Conservation (phyloP, 2,329 filamentous ascomycete species). For the Aspergillus puulaauensis region DNA sequence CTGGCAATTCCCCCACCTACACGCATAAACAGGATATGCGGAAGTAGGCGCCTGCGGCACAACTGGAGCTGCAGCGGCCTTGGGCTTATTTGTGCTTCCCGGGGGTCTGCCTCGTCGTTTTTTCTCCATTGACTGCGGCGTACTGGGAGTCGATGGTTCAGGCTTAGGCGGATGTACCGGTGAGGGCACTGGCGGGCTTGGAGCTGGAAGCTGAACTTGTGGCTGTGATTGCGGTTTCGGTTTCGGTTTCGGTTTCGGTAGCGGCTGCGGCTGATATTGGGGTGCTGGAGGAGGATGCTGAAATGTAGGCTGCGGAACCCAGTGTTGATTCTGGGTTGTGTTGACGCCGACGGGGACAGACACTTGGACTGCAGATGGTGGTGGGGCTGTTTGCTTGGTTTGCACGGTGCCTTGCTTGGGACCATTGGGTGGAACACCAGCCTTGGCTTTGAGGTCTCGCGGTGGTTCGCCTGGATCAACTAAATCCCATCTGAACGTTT, state of each 20-base stretch:
- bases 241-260: background rate
- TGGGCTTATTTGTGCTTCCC: constrained; percentile 2
- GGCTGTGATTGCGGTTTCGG: background rate
- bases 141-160: background rate
- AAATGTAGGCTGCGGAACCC: background rate
- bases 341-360: constrained; percentile 9
- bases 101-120: constrained; percentile 22
- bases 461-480: constrained; percentile 44
- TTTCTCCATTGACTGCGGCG: constrained; percentile 14
- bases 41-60: constrained; percentile 11
- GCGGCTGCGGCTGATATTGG: background rate
- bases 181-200: background rate
- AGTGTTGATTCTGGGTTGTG: background rate
- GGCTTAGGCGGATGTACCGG: background rate
- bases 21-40: constrained; percentile 50
- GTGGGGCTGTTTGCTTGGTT: constrained; percentile 5
- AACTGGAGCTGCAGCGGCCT: constrained; percentile 22
- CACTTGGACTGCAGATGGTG: background rate
- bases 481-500: constrained; percentile 61
- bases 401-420: background rate
- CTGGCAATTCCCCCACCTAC: constrained; percentile 57
- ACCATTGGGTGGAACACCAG: background rate
- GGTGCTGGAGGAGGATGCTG: background rate
- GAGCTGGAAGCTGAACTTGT: background rate
- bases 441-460: constrained; percentile 14